Base-by-base conservation (phyloP, 1,284 basidiomycete species). In the Fomitopsis pinicola region DNA sequence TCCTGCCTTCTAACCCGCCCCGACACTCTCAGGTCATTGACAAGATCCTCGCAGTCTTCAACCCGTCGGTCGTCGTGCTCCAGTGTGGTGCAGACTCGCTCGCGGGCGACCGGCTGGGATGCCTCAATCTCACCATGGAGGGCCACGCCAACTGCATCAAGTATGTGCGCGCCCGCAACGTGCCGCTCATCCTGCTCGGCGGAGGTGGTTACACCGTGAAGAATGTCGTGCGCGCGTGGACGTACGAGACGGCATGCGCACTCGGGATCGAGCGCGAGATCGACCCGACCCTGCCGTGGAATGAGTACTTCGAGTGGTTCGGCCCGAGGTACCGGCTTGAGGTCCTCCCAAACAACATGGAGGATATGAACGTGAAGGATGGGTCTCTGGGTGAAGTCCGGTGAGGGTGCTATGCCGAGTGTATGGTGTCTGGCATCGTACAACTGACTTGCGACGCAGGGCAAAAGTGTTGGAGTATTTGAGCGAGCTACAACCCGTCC, bases 291-390 rank as follows among this genome's bases (percentile, higher is more conserved):
- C 74, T 99, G 64, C 97, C 97, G 0, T 98, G 93, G 86, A 97
- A 94, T 75, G 91, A 96, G 69, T 98, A 95, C 75, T 94, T 98
- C 73, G 96, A 98, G 74, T 99, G 96, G 88, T 99, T 96, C 74
- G 97, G 96, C 0, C 97, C 97, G 14, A 83, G 95, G 61, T 99
- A 97, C 77, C 85, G 96, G 67, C 82, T 99, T 35, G 95, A 98
- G 70, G 96, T 99, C 2, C 83, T 89, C 10, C 83, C 83, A 62
- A 98, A 91, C 66, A 98, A 98, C 71, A 94, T 97, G 89, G 95
- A 97, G 64, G 95, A 99, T 73, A 77, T 93, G 70, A 99, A 99
- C 73, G 76, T 91, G 59, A 86, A 85, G 66, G 90, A 95, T 68
- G 83, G 82, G 0, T 94, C 93, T 54, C 76, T 99, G 22, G 89